Evolutionary conservation across 225 moss, liverwort and hornwort species (phyloP).

Genomic region (Pleurozium schreberi): DNA sequence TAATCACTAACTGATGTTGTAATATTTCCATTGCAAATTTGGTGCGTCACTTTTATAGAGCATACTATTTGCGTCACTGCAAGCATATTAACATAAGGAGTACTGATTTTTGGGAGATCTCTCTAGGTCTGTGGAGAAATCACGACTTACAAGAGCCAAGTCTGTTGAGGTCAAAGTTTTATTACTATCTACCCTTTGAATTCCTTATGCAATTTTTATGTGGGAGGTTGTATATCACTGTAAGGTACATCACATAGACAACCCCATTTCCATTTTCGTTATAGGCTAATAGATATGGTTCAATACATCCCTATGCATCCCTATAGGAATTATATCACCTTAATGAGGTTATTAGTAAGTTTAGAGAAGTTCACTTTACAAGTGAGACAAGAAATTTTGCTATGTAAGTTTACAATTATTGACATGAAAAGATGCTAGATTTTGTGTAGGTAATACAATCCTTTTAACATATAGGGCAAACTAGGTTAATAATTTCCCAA

Average conservation of each 20-base stretch:
- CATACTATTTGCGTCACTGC: not conserved
- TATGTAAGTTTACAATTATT: too few species aligned
- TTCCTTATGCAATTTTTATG: not conserved
- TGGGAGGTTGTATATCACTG: too few species aligned
- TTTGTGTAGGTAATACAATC: too few species aligned
- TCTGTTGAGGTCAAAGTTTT: not conserved
- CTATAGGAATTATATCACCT: too few species aligned
- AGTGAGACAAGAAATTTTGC: too few species aligned
- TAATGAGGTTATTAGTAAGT: too few species aligned
- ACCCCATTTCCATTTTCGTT: not conserved
- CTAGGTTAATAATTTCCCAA: too few species aligned
- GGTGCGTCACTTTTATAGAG: not conserved
- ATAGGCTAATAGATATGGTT: not conserved
- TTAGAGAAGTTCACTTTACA: too few species aligned
- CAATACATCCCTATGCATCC: too few species aligned
- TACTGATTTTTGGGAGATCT: not conserved
- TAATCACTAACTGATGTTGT: not conserved
- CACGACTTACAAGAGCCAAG: not conserved
- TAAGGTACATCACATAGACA: too few species aligned
- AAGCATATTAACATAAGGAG: not conserved
- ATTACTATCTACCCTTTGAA: not conserved
- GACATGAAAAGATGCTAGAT: too few species aligned
- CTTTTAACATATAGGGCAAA: too few species aligned
- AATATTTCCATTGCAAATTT: not conserved
- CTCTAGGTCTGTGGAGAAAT: not conserved